Evolutionary conservation across 106 monocot species (phyloP).

Genomic region (Chionographis japonica): DNA sequence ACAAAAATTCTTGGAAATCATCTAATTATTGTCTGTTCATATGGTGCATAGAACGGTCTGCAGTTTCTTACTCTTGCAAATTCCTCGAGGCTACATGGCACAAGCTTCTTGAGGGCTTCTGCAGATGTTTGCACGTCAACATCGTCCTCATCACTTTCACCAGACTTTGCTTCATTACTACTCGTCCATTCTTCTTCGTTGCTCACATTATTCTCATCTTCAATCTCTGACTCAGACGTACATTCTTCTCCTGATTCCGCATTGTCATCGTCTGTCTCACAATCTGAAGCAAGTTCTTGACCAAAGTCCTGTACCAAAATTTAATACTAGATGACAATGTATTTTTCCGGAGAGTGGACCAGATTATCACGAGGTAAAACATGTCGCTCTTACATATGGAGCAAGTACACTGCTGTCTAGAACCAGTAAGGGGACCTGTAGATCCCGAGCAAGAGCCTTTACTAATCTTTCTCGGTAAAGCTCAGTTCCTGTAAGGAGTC

Average conservation of each 20-base stretch:
- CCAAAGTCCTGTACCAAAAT: constrained; percentile 49
- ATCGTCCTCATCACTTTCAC: constrained; percentile 67
- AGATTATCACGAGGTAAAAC: neutral
- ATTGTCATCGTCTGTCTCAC: constrained; percentile 69
- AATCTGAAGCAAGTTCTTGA: constrained; percentile 56
- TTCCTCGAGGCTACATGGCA: constrained; percentile 54
- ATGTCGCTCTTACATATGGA: constrained; percentile 54
- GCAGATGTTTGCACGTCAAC: constrained; percentile 43
- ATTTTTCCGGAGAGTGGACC: neutral
- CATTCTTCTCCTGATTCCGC: constrained; percentile 65
- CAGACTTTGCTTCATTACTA: constrained; percentile 48
- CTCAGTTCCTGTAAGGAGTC: constrained; percentile 68
- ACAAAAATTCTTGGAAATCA: too few relatives aligned
- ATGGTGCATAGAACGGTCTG: neutral
- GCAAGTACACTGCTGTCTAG: constrained; percentile 65
- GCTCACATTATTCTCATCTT: constrained; percentile 53
- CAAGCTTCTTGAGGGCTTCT: constrained; percentile 70
- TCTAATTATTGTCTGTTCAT: too few relatives aligned
- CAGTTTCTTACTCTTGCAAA: constrained; percentile 55
- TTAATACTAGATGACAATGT: neutral
- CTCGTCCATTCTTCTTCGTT: constrained; percentile 73
- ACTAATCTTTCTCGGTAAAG: constrained; percentile 63
- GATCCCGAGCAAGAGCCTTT: constrained; percentile 57
- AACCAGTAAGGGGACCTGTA: constrained; percentile 56
- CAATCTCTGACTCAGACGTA: constrained; percentile 62